A percentile compares a stretch with the other conserved stretches of the same genome.
These are phyloP conservation scores for Blastobotrys proliferans DNA, from an alignment of 1,139 yeast species.

Conservation along the genomic window DNA sequence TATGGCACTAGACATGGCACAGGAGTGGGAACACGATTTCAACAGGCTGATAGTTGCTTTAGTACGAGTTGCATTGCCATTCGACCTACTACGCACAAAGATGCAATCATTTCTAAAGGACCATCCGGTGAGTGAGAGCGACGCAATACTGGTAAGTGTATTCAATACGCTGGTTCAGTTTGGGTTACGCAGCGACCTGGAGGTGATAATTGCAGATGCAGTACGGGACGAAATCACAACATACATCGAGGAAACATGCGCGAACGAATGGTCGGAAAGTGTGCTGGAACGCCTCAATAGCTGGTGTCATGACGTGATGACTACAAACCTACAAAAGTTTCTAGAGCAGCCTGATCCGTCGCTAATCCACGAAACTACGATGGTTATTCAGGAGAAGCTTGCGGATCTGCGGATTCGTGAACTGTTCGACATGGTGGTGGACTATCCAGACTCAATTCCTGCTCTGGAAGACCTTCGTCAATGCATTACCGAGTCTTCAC, in stretches of 20 bases:
- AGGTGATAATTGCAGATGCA: conserved; percentile 15
- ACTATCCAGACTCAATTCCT: conserved; percentile 54
- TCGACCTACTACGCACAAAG: conserved; percentile 13
- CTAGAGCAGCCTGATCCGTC: no score
- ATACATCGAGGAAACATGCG: background rate
- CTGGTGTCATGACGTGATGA: conserved; percentile 9
- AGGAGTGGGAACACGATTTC: conserved; percentile 10
- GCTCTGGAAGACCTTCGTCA: conserved; percentile 62
- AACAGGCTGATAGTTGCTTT: no score
- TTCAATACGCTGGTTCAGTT: conserved; percentile 11
- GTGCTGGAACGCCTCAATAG: conserved; percentile 18
- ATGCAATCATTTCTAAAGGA: conserved; percentile 12
- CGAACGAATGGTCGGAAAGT: conserved; percentile 19
- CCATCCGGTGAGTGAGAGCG: conserved; percentile 16
- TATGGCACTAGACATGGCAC: conserved; percentile 10
- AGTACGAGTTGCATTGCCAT: conserved; percentile 20
- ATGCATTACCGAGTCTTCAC: conserved; percentile 29
- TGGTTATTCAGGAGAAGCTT: no score
- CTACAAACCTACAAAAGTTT: conserved; percentile 1
- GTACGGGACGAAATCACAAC: conserved; percentile 11
- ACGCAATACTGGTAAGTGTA: conserved; percentile 7
- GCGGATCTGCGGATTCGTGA: conserved; percentile 49
- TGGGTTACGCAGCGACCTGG: conserved; percentile 16
- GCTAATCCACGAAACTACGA: no score
- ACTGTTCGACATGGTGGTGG: conserved; percentile 57